Base-by-base conservation (phyloP, 495 filamentous ascomycete genomes). In the Penicillium odoratum region DNA sequence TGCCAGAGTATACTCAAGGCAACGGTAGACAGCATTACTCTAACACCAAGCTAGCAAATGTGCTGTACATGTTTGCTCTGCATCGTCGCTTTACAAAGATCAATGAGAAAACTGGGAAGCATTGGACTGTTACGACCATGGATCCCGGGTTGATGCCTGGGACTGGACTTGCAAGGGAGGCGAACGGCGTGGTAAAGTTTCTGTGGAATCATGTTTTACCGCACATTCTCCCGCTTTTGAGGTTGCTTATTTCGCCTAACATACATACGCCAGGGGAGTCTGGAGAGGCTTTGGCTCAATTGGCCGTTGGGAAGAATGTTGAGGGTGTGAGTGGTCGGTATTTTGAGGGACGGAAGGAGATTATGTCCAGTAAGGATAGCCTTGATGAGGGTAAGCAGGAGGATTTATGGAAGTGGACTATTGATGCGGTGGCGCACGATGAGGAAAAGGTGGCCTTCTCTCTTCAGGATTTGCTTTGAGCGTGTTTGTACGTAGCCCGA, bases 101-200 rank as follows among this genome's bases (percentile, higher is more conserved):
- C 31, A 55, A 57, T 13, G n/a, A 53, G 40, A 53, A 53, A 10
- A 36, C 56, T 7, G 61, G 62, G 7, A 60, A 62, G 7, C 58
- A 65, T 1, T 73, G 74, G 59, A 72, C 72, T 0, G 75, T 78
- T 0, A 63, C 55, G 9, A 62, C 71, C 1, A 73, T 77, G 43
- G 73, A 81, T 59, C 79, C 79, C 3, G 77, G 77, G 3, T 64
- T 79, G 9, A 76, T 80, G 77, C 74, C 77, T 11, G 77, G 78
- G 1, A 77, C 78, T 5, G 74, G 74, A 5, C 62, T 81, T 7
- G 67, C 59, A 4, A 62, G 78, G 13, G 64, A 74, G 33, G 47
- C 51, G 4, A 42, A 13, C 29, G 16, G 7, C 3, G 0, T 67
- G 7, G 26, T 54, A 15, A 56, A 46, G 6, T 70, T 69, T 25